phyloP scores from a whole-genome alignment of 495 filamentous ascomycete genomes.

The Usnea hakonensis region DNA sequence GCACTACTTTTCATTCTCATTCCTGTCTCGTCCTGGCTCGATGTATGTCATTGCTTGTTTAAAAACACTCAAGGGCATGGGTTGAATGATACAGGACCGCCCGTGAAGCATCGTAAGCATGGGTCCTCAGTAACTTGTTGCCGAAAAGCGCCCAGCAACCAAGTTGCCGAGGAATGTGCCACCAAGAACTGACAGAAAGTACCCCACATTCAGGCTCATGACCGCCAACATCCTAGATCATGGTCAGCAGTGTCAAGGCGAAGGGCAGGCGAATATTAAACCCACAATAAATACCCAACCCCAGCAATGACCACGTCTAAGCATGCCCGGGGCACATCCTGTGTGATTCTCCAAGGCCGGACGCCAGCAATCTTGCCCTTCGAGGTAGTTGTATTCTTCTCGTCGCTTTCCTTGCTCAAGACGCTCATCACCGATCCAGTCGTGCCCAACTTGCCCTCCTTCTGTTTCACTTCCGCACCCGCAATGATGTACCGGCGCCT shows the following conservation, averaged over 20 bases:
- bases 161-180: conserved; percentile 83
- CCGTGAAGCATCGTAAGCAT: no score
- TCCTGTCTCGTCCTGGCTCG: background rate
- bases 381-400: no score
- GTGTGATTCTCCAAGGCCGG: conserved; percentile 66
- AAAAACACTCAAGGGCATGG: background rate
- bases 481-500: conserved; percentile 70
- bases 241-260: conserved; percentile 16
- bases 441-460: conserved; percentile 42
- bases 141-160: conserved; percentile 51
- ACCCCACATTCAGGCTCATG: conserved; percentile 97
- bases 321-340: conserved; percentile 65
- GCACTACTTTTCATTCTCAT: background rate
- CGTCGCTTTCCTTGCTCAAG: background rate
- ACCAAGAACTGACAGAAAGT: conserved; percentile 78
- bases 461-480: conserved; percentile 50
- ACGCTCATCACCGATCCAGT: conserved; percentile 29
- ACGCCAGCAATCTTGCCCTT: background rate
- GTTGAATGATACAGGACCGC: no score
- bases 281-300: conserved; percentile 84
- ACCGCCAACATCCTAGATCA: conserved; percentile 82
- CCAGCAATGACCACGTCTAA: conserved; percentile 63
- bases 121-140: background rate
- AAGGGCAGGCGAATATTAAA: conserved; percentile 18
- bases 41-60: background rate